Evolutionary conservation across 2,329 filamentous ascomycete genomes (phyloP), one percentile per base, ranked within the genome.

Genomic region (Stemphylium lycopersici): DNA sequence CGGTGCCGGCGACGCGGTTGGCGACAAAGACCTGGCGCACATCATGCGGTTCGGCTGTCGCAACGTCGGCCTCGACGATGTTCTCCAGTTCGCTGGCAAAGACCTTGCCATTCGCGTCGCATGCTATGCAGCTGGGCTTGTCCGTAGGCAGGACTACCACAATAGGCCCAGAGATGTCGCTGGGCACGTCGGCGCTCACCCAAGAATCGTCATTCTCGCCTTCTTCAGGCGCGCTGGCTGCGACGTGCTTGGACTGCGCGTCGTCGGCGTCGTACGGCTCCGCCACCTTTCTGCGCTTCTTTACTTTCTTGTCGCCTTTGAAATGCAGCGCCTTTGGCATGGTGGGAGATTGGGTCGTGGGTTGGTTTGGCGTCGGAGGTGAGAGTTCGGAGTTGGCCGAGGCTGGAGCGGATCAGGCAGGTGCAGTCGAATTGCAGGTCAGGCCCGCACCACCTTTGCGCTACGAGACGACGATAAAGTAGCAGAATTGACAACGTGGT

Each of bases 11-110:
- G 11, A 97, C 88, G 62, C 84, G 85, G 65, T 90, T 96, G 56
- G 90, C 91, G 61, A 98, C 86, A 90, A 93, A 99, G 13, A 99
- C 95, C 79, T 97, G 93, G 56, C 93, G 83, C 56, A 98, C 93
- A 74, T 98, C 93, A 75, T 97, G 93, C 44, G 95, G 95, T 77
- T 99, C 95, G 7, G 93, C 91, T 4, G 87, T 96, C n/a, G 83
- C 75, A 3, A 90, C 84, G 71, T 96, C 89, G 22, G 82, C 87
- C 52, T 97, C 93, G 56, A 96, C 84, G 32, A 96, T 88, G 72
- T 98, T 97, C 79, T 96, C 91, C 44, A 99, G 79, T 12, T 83
- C 79, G 64, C 90, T 87, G 4, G 90, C 83, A 75, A 96, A 99
- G 13, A 98, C 89, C 70, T 90, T 90, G 55, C 95, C 95, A 58